Evolutionary conservation across 2,329 filamentous ascomycete species (phyloP), one percentile per base, ranked within the genome.

Genomic region (Reticulascus tulasneorum): DNA sequence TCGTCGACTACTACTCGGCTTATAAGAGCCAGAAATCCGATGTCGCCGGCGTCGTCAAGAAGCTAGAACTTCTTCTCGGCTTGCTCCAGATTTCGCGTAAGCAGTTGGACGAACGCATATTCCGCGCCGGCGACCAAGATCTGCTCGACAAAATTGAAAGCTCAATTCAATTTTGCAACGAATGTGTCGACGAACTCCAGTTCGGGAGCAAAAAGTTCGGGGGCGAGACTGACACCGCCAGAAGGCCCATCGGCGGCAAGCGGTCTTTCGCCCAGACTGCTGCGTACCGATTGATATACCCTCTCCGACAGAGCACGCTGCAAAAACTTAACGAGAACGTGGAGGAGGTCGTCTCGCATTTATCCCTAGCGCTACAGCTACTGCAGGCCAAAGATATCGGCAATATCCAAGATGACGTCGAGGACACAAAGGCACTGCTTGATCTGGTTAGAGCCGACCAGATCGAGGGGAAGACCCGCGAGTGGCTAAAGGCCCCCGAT

Each of bases 311-410:
- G 38, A 62, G 56, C 29, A 66, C 61, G 2, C 41, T 67, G 27
- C 48, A 57, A 33, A 62, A 60, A 37, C 55, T 66, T 8, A 54
- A 61, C 37, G 57, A 61, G 43, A 51, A 61, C 33, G 45, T 63
- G n/a, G 45, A 49, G 33, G 59, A 60, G 2, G 50, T 57, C 15
- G 40, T 56, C 13, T 44, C 43, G 7, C 51, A 53, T 10, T 31
- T 65, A 9, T 54, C 48, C 11, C 43, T 55, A 12, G 58, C 53
- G 17, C 40, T 61, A 16, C 44, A 59, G 24, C 40, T 59, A 7
- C 38, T 64, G 13, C 52, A 62, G 35, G 47, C 58, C 18, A 49
- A 49, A 17, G 47, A 51, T 13, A 38, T 49, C 20, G 21, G 45
- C 28, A 35, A 43, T 7, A 37, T 52, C 22, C 50, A 50, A 23